These are phyloP conservation scores for Macrotyloma uniflorum DNA, from an alignment of 306 rosid genomes.

Conservation along the genomic window DNA sequence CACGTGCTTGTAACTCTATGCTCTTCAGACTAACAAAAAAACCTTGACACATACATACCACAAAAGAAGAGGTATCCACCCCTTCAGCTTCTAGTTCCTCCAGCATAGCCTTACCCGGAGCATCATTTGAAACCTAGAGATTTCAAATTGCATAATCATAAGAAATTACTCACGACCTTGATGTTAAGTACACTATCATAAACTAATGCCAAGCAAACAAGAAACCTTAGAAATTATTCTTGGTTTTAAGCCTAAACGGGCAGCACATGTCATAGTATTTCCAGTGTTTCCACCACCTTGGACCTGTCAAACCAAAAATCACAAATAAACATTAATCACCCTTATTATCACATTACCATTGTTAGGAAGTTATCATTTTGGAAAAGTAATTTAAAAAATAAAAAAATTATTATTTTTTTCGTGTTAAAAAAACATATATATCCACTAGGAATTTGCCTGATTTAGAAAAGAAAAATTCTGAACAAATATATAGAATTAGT, in stretches of 20 bases:
- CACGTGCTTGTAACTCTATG: background rate
- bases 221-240: constrained; percentile 82
- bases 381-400: background rate
- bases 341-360: background rate
- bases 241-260: constrained; percentile 84
- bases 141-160: constrained; percentile 37
- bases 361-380: background rate
- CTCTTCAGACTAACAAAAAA: background rate
- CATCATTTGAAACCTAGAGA: constrained; percentile 52
- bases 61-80: constrained; percentile 52
- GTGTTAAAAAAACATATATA: background rate
- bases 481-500: background rate
- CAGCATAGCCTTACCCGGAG: constrained; percentile 47
- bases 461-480: background rate
- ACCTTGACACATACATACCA: constrained; percentile 35
- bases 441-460: background rate
- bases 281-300: constrained; percentile 92
- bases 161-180: constrained; percentile 14
- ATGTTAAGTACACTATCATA: background rate
- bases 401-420: background rate
- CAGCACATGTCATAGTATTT: constrained; percentile 82
- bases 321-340: constrained; percentile 33
- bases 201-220: background rate
- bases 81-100: constrained; percentile 56
- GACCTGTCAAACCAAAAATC: constrained; percentile 55